These are phyloP conservation scores for Leptodermis oblonga DNA, from an alignment of 257 asterid species.

Conservation along the genomic window DNA sequence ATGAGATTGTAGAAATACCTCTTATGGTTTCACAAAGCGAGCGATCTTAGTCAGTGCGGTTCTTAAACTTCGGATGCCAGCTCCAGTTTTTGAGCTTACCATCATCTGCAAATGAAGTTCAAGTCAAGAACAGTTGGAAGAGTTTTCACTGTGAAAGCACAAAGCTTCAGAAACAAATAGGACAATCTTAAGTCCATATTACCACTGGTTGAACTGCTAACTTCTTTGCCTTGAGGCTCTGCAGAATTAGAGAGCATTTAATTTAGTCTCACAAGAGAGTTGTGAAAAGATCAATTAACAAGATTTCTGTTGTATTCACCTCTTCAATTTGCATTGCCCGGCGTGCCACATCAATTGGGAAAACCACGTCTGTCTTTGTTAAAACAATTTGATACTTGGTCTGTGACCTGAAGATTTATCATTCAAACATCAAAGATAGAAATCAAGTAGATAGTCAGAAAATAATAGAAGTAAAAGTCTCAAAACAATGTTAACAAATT, in stretches of 20 bases:
- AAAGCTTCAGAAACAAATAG: slow-evolving; percentile 6
- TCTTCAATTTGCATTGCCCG: slow-evolving; percentile 98
- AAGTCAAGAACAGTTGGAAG: slow-evolving; percentile 1
- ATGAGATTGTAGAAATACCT: slow-evolving; percentile 8
- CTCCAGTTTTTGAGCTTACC: slow-evolving; percentile 94
- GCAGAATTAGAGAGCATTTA: slow-evolving; percentile 29
- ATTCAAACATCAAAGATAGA: neutral
- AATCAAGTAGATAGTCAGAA: neutral
- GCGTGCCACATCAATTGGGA: slow-evolving; percentile 92
- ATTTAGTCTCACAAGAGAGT: slow-evolving; percentile 6
- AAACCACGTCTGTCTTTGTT: slow-evolving; percentile 83
- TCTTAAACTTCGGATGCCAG: slow-evolving; percentile 87
- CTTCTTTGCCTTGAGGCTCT: slow-evolving; percentile 78
- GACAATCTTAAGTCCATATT: slow-evolving; percentile 17
- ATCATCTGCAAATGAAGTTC: slow-evolving; percentile 59
- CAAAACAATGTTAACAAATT: neutral
- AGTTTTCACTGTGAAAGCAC: slow-evolving; percentile 8
- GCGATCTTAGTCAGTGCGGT: slow-evolving; percentile 74
- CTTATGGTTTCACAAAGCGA: slow-evolving; percentile 55
- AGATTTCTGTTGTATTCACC: slow-evolving; percentile 33
- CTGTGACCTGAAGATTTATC: slow-evolving; percentile 46
- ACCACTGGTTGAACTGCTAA: slow-evolving; percentile 92
- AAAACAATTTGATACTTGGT: slow-evolving; percentile 89
- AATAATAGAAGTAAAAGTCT: neutral
- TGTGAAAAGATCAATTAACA: neutral